Percentiles rank a stretch among this genome's conserved stretches.
phyloP scores from a whole-genome alignment of 2,329 filamentous ascomycete genomes.

The Chaetomium olivaceum region DNA sequence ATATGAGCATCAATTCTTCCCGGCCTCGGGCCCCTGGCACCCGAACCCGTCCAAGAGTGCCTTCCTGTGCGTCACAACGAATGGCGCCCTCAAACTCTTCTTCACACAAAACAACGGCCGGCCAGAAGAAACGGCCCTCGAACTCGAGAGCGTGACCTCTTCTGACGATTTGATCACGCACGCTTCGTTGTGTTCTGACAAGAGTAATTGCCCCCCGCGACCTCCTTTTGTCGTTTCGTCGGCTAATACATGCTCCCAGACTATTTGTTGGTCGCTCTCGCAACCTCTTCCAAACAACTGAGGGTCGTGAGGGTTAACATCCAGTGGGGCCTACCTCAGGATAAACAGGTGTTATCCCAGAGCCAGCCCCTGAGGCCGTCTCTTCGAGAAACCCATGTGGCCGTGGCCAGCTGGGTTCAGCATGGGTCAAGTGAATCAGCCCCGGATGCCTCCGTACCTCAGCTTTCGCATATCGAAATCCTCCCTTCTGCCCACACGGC shows the following conservation, averaged over 20 bases:
- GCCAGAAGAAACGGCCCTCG: conserved; percentile 71
- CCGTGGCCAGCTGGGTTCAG: conserved; percentile 59
- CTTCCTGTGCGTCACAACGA: conserved; percentile 73
- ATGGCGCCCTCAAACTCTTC: conserved; percentile 71
- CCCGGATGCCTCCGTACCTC: conserved; percentile 55
- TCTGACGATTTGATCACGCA: conserved; percentile 79
- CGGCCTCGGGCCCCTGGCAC: conserved; percentile 71
- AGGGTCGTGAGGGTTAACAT: conserved; percentile 73
- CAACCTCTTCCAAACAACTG: conserved; percentile 70
- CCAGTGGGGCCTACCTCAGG: conserved; percentile 68
- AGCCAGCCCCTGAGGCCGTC: conserved; percentile 52
- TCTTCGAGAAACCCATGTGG: conserved; percentile 57
- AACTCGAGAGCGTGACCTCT: conserved; percentile 71
- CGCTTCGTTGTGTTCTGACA: conserved; percentile 73
- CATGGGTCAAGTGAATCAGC: conserved; percentile 46
- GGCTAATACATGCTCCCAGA: conserved; percentile 36
- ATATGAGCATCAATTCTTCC: conserved; percentile 67
- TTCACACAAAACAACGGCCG: conserved; percentile 73
- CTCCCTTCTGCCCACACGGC: conserved; percentile 61
- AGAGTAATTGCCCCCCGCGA: conserved; percentile 52
- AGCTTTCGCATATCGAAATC: conserved; percentile 74
- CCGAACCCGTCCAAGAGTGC: conserved; percentile 70
- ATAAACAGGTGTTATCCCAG: conserved; percentile 53
- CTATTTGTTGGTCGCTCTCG: conserved; percentile 64
- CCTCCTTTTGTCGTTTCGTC: conserved; percentile 18